Conservation (phyloP, 805 yeast species). For the Saccharomyces paradoxus region DNA sequence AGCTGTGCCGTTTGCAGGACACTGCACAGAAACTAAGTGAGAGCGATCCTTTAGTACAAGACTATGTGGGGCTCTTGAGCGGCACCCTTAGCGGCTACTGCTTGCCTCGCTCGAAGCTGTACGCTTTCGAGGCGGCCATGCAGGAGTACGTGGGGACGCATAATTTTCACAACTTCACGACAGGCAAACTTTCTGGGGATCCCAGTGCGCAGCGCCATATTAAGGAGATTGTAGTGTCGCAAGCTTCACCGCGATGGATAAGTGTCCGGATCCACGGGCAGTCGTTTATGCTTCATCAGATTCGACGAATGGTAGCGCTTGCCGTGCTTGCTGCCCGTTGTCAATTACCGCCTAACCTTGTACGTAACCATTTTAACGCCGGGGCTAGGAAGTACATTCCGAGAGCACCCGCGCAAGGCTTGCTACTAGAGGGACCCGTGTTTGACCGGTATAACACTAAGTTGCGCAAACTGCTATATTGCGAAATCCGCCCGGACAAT, state of each 20-base stretch:
- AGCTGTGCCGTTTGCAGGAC: conserved; percentile 1
- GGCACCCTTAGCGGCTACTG: conserved; percentile 54
- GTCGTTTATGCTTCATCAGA: conserved; percentile 91
- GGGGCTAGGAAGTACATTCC: conserved; percentile 66
- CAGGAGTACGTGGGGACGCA: conserved; percentile 68
- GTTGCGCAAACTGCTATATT: conserved; percentile 49
- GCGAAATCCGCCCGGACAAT: conserved; percentile 35
- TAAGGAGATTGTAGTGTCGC: conserved; percentile 62
- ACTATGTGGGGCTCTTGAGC: conserved; percentile 40
- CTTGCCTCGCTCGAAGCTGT: conserved; percentile 47
- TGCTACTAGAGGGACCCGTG: conserved; percentile 75
- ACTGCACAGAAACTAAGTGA: conserved; percentile 19
- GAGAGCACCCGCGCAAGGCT: conserved; percentile 86
- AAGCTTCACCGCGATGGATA: conserved; percentile 86
- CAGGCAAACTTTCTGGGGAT: conserved; percentile 62
- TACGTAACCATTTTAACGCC: conserved; percentile 58
- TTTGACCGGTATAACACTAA: conserved; percentile 67
- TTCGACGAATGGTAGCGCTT: conserved; percentile 89
- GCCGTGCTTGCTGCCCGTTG: conserved; percentile 69
- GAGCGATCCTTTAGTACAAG: conserved; percentile 23
- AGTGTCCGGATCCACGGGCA: conserved; percentile 90
- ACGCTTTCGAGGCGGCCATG: conserved; percentile 52
- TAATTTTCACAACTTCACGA: conserved; percentile 75
- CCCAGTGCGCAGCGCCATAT: conserved; percentile 69
- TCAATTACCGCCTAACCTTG: conserved; percentile 61